These are phyloP conservation scores for Pseudogymnoascus sp. DNA, from an alignment of 2,329 filamentous ascomycete species.

Conservation along the genomic window DNA sequence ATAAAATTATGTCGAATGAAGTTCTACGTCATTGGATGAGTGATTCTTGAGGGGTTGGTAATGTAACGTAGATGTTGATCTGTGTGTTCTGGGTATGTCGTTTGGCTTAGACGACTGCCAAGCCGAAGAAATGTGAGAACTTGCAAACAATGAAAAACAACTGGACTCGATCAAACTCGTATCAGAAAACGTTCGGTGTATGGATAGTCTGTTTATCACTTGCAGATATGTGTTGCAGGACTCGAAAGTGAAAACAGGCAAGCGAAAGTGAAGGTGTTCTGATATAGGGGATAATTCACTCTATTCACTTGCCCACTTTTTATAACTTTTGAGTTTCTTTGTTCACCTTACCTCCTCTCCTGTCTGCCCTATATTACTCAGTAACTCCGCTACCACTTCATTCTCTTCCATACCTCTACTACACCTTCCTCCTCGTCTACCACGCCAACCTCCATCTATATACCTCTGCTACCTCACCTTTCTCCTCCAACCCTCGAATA, in stretches of 20 bases:
- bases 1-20: not conserved
- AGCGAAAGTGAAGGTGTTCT: not conserved
- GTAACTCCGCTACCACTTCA: too few relatives aligned
- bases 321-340: not conserved
- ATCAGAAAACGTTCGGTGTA: not conserved
- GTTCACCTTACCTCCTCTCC: not conserved
- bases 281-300: not conserved
- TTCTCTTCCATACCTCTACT: not conserved
- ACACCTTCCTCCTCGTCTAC: too few relatives aligned
- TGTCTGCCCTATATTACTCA: too few relatives aligned
- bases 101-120: not conserved
- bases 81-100: not conserved
- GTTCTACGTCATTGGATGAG: not conserved
- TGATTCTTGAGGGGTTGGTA: not conserved
- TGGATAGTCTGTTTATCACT: not conserved
- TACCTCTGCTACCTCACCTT: not conserved
- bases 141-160: not conserved
- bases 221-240: not conserved
- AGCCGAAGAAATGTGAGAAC: not conserved
- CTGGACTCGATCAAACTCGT: not conserved
- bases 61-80: not conserved
- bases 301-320: not conserved
- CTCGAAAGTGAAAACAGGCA: not conserved
- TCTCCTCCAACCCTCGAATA: not conserved
- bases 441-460: too few relatives aligned